phyloP scores from a whole-genome alignment of 2,329 filamentous ascomycete genomes.

The Dactylella cylindrospora region DNA sequence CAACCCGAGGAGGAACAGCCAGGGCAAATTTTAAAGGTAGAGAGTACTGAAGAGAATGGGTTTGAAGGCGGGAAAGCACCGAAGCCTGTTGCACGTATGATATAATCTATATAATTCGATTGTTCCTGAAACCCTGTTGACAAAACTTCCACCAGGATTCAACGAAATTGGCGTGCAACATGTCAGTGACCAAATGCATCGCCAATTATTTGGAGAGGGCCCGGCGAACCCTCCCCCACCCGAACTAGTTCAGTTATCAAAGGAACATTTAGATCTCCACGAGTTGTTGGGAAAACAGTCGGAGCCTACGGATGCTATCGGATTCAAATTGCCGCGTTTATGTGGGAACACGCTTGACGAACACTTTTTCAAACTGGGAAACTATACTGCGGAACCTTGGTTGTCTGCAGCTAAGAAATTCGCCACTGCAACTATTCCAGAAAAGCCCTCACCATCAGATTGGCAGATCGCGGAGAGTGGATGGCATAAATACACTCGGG shows the following conservation, averaged over 20 bases:
- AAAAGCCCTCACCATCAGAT: conserved; percentile 62
- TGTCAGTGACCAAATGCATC: conserved; percentile 77
- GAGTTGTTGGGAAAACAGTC: conserved; percentile 88
- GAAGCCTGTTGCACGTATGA: conserved; percentile 36
- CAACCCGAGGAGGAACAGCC: too few species aligned
- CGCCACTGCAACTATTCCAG: conserved; percentile 62
- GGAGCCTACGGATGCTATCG: conserved; percentile 72
- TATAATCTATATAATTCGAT: too few species aligned
- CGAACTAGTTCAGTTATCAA: conserved; percentile 76
- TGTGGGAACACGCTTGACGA: conserved; percentile 78
- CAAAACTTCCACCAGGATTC: conserved; percentile 63
- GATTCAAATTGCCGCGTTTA: conserved; percentile 78
- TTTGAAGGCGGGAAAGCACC: too few species aligned
- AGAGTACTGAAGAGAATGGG: too few species aligned
- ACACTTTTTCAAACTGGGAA: conserved; percentile 85
- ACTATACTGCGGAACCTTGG: conserved; percentile 84
- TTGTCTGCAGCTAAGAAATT: conserved; percentile 74
- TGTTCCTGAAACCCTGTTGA: conserved; percentile 5
- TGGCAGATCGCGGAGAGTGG: conserved; percentile 75
- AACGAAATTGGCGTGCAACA: conserved; percentile 96
- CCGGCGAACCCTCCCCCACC: conserved; percentile 60
- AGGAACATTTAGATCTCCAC: conserved; percentile 79
- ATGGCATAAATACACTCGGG: conserved; percentile 80
- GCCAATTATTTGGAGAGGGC: conserved; percentile 73
- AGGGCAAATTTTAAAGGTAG: too few species aligned